Percentiles rank a stretch among this genome's conserved stretches.
phyloP scores from a whole-genome alignment of 164 flowering plant genomes.

The Malania oleifera region DNA sequence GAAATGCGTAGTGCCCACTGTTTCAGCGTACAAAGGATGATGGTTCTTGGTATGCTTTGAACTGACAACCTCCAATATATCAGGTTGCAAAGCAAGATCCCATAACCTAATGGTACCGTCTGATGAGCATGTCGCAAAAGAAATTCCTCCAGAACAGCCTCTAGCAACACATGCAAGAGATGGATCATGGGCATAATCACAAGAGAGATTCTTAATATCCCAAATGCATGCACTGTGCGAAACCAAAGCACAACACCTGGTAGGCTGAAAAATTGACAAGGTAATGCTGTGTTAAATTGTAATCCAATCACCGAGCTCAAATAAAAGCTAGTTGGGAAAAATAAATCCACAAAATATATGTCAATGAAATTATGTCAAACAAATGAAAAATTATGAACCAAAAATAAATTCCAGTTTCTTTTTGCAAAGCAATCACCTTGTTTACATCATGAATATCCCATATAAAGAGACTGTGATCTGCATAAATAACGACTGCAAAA shows the following conservation, averaged over 20 bases:
- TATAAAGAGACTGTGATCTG: constrained; percentile 59
- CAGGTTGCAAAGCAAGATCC: constrained; percentile 45
- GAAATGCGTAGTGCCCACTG: constrained; percentile 25
- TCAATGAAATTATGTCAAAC: not conserved
- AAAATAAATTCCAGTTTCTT: not conserved
- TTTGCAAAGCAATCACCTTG: constrained; percentile 35
- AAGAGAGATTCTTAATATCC: constrained; percentile 63
- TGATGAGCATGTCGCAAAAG: constrained; percentile 77
- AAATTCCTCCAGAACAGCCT: constrained; percentile 64
- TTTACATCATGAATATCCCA: constrained; percentile 53
- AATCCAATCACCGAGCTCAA: not conserved
- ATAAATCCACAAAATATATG: not conserved
- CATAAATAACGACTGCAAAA: constrained; percentile 68
- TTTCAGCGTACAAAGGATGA: constrained; percentile 17
- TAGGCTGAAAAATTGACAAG: constrained; percentile 38
- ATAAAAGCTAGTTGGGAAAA: not conserved
- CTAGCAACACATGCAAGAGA: constrained; percentile 59
- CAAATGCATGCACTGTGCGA: constrained; percentile 72
- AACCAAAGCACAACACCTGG: constrained; percentile 47
- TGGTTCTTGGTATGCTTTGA: constrained; percentile 8
- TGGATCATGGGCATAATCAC: constrained; percentile 58
- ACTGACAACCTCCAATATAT: constrained; percentile 15
- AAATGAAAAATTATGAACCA: not conserved
- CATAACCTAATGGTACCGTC: constrained; percentile 75
- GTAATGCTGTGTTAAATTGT: not conserved